A percentile compares a stretch with the other conserved stretches of the same genome.
These are phyloP conservation scores for Triadica sebifera DNA, from an alignment of 345 rosid genomes.

Conservation along the genomic window DNA sequence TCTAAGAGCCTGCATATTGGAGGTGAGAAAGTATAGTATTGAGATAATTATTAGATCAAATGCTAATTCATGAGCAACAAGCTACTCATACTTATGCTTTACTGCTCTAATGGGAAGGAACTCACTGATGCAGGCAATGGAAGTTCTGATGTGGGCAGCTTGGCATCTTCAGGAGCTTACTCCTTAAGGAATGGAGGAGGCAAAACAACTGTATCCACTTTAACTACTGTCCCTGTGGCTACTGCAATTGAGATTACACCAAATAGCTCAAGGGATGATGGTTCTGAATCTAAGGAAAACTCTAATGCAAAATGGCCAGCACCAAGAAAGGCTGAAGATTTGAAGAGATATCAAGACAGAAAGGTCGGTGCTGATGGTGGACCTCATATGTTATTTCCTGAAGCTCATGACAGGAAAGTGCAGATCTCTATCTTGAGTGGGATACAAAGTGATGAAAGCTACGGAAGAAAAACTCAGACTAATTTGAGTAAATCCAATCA, in stretches of 20 bases:
- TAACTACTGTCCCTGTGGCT: slow-evolving; percentile 2
- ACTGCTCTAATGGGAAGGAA: slow-evolving; percentile 19
- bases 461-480: slow-evolving; percentile 23
- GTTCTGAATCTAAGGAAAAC: slow-evolving; percentile 7
- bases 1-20: slow-evolving; percentile 11
- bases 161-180: neutral
- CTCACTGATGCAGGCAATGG: slow-evolving; percentile 32
- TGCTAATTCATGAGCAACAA: neutral
- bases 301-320: slow-evolving; percentile 11
- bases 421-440: slow-evolving; percentile 17
- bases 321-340: slow-evolving; percentile 21
- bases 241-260: slow-evolving; percentile 14
- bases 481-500: slow-evolving; percentile 16
- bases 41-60: neutral
- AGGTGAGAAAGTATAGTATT: slow-evolving; percentile 22
- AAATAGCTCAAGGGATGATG: slow-evolving; percentile 17
- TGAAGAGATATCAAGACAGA: slow-evolving; percentile 15
- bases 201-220: neutral
- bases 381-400: slow-evolving; percentile 17
- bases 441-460: slow-evolving; percentile 2
- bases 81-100: neutral
- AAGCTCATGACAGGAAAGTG: slow-evolving; percentile 25
- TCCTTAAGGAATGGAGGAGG: neutral
- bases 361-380: slow-evolving; percentile 19
- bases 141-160: slow-evolving; percentile 29